Conservation (phyloP, 768 basidiomycete species). For the Lactarius indigo region DNA sequence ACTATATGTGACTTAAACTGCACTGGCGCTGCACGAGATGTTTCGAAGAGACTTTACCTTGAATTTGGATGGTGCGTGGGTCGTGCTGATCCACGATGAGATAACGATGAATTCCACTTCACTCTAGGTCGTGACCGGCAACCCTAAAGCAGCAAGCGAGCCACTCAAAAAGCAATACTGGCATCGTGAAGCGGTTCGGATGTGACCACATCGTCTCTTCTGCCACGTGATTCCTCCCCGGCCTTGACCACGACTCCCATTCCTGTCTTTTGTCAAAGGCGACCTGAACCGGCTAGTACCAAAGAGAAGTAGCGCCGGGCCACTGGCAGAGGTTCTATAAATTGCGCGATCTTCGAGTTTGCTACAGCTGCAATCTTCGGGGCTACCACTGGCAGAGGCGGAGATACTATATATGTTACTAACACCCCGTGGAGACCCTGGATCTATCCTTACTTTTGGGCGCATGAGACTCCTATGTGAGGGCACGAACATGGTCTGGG, state of each 20-base stretch:
- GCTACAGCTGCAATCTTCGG: conserved; percentile 48
- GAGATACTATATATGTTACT: background rate
- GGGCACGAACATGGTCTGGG: background rate
- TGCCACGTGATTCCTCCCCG: background rate
- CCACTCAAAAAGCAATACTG: conserved; percentile 42
- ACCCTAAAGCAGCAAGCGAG: too few species aligned
- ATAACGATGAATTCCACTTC: too few species aligned
- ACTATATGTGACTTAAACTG: too few species aligned
- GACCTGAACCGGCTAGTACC: conserved; percentile 23
- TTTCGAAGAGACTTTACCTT: too few species aligned
- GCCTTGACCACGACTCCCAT: background rate
- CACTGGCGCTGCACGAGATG: too few species aligned
- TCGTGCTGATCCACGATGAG: too few species aligned
- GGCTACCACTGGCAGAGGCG: background rate
- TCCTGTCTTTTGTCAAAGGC: background rate
- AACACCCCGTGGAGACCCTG: background rate
- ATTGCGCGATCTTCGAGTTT: conserved; percentile 51
- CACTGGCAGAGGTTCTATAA: conserved; percentile 56
- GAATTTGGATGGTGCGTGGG: too few species aligned
- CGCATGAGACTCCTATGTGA: background rate
- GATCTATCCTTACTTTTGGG: background rate
- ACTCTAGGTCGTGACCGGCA: too few species aligned
- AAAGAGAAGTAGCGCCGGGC: conserved; percentile 69
- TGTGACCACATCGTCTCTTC: too few species aligned
- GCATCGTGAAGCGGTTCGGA: conserved; percentile 56